Base-by-base conservation (phyloP, 2,329 filamentous ascomycete species). In the Sclerotinia minor region DNA sequence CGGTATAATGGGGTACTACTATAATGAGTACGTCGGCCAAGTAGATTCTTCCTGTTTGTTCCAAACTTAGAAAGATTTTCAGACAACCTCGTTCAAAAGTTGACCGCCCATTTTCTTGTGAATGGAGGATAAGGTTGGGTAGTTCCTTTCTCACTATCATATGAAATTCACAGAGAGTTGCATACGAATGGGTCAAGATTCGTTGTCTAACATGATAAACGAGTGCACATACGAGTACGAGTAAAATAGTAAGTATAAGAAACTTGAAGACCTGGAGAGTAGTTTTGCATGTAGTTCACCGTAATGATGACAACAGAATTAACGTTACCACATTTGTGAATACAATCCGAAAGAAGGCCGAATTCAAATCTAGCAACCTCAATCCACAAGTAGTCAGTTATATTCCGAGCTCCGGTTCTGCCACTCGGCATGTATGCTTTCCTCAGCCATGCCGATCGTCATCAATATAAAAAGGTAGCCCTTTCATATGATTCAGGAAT, bases 281-380 rank as follows among this genome's bases (percentile, higher is more conserved):
- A 55, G 11, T 5, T 5, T 5, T 21, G 7, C 29, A 9, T 61
- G 45, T 35, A 45, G 55, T 61, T 52, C 65, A 26, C 65, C 65
- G 65, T 67, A 67, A 8, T 53, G 26, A 59, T 45, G 9, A 44
- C 26, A 44, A 38, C 52, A 41, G 41, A 17, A 59, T 58, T 57
- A 32, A n/a, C n/a, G n/a, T n/a, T n/a, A n/a, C 52, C 38, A 45
- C 19, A 44, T 59, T 19, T 59, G 55, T 59, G 19, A 41, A 45
- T 32, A 67, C 38, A 63, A 67, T 45, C 65, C 47, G 45, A 53
- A 61, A 15, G n/a, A 54, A 52, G n/a, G 45, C 55, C 35, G 45
- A 45, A 38, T 9, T 9, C 26, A 60, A 60, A 17, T 50, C 21
- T 45, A 61, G 32, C 55, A 45, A 67, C 50, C 19, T 53, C 26